Conservation (phyloP, 805 yeast genomes). For the Zygoascus flipseniorum region DNA sequence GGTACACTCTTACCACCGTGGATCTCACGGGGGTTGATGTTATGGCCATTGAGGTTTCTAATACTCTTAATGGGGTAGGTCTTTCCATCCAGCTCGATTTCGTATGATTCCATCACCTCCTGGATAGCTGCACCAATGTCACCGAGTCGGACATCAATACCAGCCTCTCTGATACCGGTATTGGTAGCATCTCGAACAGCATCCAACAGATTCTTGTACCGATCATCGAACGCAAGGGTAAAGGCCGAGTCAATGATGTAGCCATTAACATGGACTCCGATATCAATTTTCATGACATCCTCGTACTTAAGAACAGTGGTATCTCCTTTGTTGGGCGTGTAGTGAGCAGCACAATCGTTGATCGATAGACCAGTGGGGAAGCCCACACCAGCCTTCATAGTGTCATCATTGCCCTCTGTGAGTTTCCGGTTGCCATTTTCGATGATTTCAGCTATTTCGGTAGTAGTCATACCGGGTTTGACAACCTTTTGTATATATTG, state of each 20-base stretch:
- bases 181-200: slow-evolving; percentile 93
- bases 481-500: slow-evolving; percentile 63
- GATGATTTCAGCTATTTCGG: slow-evolving; percentile 79
- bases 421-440: slow-evolving; percentile 77
- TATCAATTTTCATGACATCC: slow-evolving; percentile 93
- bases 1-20: slow-evolving; percentile 98
- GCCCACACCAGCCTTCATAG: slow-evolving; percentile 73
- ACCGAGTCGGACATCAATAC: slow-evolving; percentile 89
- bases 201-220: slow-evolving; percentile 66
- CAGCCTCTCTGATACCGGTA: slow-evolving; percentile 87
- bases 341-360: slow-evolving; percentile 95
- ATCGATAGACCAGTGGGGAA: slow-evolving; percentile 97
- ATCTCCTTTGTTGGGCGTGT: slow-evolving; percentile 95
- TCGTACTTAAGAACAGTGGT: slow-evolving; percentile 69
- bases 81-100: slow-evolving; percentile 83
- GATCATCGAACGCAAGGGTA: slow-evolving; percentile 79
- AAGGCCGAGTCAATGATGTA: slow-evolving; percentile 91
- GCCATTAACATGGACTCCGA: slow-evolving; percentile 95
- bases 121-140: slow-evolving; percentile 95
- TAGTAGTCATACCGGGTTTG: slow-evolving; percentile 88
- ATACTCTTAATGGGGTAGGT: slow-evolving; percentile 79
- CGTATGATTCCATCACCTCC: slow-evolving; percentile 96
- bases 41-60: slow-evolving; percentile 91
- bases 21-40: slow-evolving; percentile 71
- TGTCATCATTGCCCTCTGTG: slow-evolving; percentile 53